phyloP scores from a whole-genome alignment of 2,329 filamentous ascomycete species.

The Fusarium sp. region DNA sequence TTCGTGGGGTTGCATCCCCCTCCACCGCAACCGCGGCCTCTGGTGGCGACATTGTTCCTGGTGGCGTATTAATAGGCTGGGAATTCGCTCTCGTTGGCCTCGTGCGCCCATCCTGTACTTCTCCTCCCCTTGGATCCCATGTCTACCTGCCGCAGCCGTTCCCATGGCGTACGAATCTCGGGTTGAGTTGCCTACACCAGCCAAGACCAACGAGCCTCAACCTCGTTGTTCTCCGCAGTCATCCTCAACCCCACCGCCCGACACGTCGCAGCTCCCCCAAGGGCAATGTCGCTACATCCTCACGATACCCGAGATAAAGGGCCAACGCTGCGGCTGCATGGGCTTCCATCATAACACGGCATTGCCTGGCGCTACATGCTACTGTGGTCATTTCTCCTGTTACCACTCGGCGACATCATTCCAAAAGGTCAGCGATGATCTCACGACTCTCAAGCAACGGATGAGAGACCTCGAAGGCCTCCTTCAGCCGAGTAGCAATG shows the following conservation, averaged over 20 bases:
- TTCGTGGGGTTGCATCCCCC: no score
- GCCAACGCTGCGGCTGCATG: constrained; percentile 72
- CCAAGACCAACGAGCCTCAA: constrained; percentile 41
- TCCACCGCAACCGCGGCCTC: no score
- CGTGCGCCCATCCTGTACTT: no score
- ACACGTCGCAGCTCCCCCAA: constrained; percentile 67
- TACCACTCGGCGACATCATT: constrained; percentile 69
- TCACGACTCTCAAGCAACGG: constrained; percentile 49
- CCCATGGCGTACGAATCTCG: no score
- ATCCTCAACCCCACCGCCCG: constrained; percentile 48
- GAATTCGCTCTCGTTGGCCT: no score
- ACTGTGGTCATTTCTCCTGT: constrained; percentile 74
- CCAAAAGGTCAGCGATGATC: constrained; percentile 58
- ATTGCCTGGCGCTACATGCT: constrained; percentile 69
- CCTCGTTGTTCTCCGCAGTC: constrained; percentile 46
- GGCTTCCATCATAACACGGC: constrained; percentile 69
- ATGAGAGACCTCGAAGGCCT: constrained; percentile 54
- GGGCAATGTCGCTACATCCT: constrained; percentile 74
- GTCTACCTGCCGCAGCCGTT: no score
- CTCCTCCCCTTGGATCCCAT: no score
- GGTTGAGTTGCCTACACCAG: no score
- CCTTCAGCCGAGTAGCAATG: constrained; percentile 50
- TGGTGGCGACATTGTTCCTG: no score
- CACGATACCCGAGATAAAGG: constrained; percentile 69
- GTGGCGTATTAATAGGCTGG: no score